Evolutionary conservation across 1,139 yeast genomes (phyloP), one percentile per base, ranked within the genome.

Genomic region (Eremothecium gossypii): DNA sequence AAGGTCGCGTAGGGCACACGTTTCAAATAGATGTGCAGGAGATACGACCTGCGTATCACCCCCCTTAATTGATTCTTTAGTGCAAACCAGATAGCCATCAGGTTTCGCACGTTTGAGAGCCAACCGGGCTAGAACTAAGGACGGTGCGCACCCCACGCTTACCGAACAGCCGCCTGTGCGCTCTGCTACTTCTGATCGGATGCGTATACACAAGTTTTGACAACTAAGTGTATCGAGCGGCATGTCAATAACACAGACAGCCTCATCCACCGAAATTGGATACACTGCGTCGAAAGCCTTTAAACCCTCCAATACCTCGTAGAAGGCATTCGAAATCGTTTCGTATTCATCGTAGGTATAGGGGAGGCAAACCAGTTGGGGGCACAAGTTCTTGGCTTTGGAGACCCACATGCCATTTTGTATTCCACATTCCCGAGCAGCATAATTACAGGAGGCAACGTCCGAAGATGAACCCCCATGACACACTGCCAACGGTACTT

Each of bases 221-320:
- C 29, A 42, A 39, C 29, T 46, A 48, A 38, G 45, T 43, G 42
- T 40, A 42, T 48, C 38, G 68, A 49, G 29, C 7, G 27, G 29
- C 0, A 73, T 52, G 0, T 84, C 66, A 1, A 81, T 71, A 51
- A 89, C 95, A 10, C 89, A 63, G 27, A 91, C 64, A 0, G 86
- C 96, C 57, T 91, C 98, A 61, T 91, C 98, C 4, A 91, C 79
- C 52, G 93, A 86, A 0, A 91, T 87, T 0, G 98, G 97, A 35
- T 77, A 70, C 2, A 91, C 72, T 7, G 76, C 64, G 51, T 81
- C 83, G 38, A 57, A 61, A 27, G 45, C 27, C 9, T 39, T 36
- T 7, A 37, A 34, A 2, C 43, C 31, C 10, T 61, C 56, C 43
- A 73, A 59, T 20, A 57, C 70, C 27, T 57, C 72, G 58, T 73